phyloP scores from a whole-genome alignment of 2,329 filamentous ascomycete genomes.

The Diaporthe vexans region DNA sequence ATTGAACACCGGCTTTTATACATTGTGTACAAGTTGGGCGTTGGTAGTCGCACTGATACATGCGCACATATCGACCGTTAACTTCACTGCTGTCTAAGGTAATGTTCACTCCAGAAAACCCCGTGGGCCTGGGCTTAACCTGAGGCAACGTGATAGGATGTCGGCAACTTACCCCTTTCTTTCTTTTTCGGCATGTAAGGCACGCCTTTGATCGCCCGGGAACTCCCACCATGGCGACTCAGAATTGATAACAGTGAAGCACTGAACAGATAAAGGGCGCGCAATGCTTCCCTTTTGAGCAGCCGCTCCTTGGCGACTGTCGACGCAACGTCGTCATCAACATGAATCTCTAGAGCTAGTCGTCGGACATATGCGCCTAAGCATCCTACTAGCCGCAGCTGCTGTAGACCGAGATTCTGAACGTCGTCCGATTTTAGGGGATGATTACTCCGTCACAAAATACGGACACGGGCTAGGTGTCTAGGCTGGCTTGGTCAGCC shows the following conservation, averaged over 20 bases:
- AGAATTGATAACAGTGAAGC: neutral
- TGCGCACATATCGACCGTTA: neutral
- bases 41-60: constrained; percentile 44
- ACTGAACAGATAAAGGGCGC: neutral
- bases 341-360: neutral
- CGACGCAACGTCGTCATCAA: constrained; percentile 4
- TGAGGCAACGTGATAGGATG: neutral
- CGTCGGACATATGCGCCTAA: neutral
- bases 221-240: constrained; percentile 37
- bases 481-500: constrained; percentile 10
- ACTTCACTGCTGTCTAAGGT: neutral
- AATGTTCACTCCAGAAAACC: neutral
- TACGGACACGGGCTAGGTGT: neutral
- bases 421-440: neutral
- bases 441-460: neutral
- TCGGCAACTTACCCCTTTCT: constrained; percentile 34
- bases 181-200: constrained; percentile 34
- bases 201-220: constrained; percentile 37
- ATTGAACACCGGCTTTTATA: constrained; percentile 43
- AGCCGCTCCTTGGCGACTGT: neutral
- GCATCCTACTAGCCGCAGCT: neutral
- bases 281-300: constrained; percentile 18
- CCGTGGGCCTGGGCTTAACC: too few relatives aligned
- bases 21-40: constrained; percentile 46
- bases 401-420: neutral